Percentiles rank a stretch among this genome's conserved stretches.
Evolutionary conservation across 2,329 filamentous ascomycete species (phyloP).

Genomic region (Colletotrichum ledebouriae): DNA sequence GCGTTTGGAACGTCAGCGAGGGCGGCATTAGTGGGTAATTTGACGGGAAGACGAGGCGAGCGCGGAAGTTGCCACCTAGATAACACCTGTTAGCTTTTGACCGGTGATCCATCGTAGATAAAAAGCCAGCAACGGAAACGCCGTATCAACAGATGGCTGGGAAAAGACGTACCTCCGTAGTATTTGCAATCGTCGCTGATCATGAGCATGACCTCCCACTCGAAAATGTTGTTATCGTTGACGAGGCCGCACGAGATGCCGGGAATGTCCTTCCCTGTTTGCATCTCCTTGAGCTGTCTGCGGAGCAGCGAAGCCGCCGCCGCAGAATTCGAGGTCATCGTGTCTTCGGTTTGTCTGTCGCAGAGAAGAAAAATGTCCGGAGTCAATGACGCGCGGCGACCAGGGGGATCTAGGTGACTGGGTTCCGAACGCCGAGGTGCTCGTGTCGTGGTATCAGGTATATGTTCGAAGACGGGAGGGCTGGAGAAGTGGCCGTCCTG

Average conservation of each 20-base stretch:
- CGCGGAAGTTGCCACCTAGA: conserved; percentile 91
- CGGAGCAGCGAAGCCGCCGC: conserved; percentile 80
- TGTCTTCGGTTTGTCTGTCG: not conserved
- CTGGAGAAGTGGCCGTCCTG: not conserved
- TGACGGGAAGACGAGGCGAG: conserved; percentile 83
- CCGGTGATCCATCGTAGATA: not conserved
- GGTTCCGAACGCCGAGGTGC: too few species aligned
- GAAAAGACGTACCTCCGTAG: conserved; percentile 79
- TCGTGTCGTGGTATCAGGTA: too few species aligned
- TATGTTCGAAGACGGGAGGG: too few species aligned
- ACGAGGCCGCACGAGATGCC: conserved; percentile 94
- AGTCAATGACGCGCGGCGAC: too few species aligned
- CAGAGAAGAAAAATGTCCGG: not conserved
- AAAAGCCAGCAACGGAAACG: not conserved
- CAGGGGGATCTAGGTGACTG: too few species aligned
- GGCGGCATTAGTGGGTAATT: conserved; percentile 92
- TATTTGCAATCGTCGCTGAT: conserved; percentile 94
- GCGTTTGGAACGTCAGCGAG: conserved; percentile 86
- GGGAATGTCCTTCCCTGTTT: conserved; percentile 88
- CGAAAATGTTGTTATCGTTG: conserved; percentile 88
- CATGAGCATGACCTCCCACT: conserved; percentile 99
- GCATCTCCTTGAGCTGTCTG: conserved; percentile 94
- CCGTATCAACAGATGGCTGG: not conserved
- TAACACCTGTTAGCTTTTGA: not conserved
- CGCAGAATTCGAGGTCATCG: conserved; percentile 59